Evolutionary conservation across 1,284 basidiomycete genomes (phyloP), one percentile per base, ranked within the genome.

Genomic region (Ustilago lituana): DNA sequence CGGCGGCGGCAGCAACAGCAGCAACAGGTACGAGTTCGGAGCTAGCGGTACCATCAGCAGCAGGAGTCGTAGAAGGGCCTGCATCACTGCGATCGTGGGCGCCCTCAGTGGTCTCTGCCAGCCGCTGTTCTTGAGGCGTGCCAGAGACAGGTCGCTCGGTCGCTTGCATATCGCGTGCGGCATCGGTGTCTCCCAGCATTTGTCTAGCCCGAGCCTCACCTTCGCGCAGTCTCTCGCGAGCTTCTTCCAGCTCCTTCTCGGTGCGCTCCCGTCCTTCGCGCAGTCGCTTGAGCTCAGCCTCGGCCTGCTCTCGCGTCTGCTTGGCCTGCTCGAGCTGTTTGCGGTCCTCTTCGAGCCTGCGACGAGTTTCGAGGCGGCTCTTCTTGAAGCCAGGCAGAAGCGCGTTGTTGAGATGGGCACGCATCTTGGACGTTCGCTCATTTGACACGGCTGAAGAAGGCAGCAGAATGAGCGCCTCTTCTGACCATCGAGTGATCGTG

Each of bases 401-500:
- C 6, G 88, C 87, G 47, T 94, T 85, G 54, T 89, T 84, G 41
- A 94, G 85, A 74, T 96, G 90, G 68, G 90, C 90, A 22, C 85
- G 84, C 22, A 94, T 80, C 74, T 88, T 89, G 15, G 85, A 84
- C n/a, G 88, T 85, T 19, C 93, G 86, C 70, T 90, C 88, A 23
- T 85, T 84, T 15, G 89, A 87, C 59, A 90, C 89, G 72, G 89
- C 87, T 31, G 91, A 89, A 14, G 49, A 50, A 3, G 64, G 60
- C 58, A 93, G 89, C 14, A 93, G 85, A 49, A 92, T 89, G 73
- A 90, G 91, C 53, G 88, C 88, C 82, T 96, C 94, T 76, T 97
- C 94, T 1, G 87, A 84, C 94, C 95, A 98, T 40, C 95, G 88
- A 76, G 91, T 90, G n/a, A 89, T 81, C 0, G 95, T 97, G 10